These are phyloP conservation scores for Paramecium pentaurelia DNA, from an alignment of 73 alveolate genomes.

Conservation along the genomic window DNA sequence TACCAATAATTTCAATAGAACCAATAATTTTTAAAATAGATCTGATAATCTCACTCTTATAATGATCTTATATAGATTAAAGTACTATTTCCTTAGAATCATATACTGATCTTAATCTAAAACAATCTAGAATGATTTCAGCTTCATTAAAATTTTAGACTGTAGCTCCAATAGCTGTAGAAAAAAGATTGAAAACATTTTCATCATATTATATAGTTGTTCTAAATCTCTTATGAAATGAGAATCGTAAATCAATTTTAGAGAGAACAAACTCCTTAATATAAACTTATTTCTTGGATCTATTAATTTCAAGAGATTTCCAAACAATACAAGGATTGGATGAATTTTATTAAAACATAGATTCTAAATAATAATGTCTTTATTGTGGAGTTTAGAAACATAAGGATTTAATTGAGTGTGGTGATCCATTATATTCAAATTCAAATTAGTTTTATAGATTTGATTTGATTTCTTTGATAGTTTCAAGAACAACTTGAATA, in stretches of 20 bases:
- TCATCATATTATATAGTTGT: constrained; percentile 57
- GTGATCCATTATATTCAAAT: constrained; percentile 30
- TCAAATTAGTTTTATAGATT: neutral
- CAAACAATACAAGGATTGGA: constrained; percentile 21
- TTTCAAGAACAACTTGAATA: constrained; percentile 35
- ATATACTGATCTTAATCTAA: constrained; percentile 65
- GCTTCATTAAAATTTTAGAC: constrained; percentile 79
- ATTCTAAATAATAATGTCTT: neutral
- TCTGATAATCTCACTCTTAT: constrained; percentile 64
- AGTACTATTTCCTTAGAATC: constrained; percentile 70
- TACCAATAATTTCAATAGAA: constrained; percentile 90
- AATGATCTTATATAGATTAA: constrained; percentile 66
- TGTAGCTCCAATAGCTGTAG: constrained; percentile 79
- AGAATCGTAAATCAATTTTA: constrained; percentile 5
- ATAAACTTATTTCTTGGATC: constrained; percentile 34
- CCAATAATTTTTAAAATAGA: constrained; percentile 74
- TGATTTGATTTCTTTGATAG: neutral
- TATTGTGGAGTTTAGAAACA: neutral
- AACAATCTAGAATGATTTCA: constrained; percentile 75
- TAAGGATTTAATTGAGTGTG: neutral
- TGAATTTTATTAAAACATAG: neutral
- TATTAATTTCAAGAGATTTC: constrained; percentile 27
- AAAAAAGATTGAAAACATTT: constrained; percentile 60
- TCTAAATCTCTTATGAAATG: constrained; percentile 47
- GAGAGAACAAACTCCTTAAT: constrained; percentile 54